Conservation (phyloP, 495 filamentous ascomycete species). For the Aspergillus baeticus region DNA sequence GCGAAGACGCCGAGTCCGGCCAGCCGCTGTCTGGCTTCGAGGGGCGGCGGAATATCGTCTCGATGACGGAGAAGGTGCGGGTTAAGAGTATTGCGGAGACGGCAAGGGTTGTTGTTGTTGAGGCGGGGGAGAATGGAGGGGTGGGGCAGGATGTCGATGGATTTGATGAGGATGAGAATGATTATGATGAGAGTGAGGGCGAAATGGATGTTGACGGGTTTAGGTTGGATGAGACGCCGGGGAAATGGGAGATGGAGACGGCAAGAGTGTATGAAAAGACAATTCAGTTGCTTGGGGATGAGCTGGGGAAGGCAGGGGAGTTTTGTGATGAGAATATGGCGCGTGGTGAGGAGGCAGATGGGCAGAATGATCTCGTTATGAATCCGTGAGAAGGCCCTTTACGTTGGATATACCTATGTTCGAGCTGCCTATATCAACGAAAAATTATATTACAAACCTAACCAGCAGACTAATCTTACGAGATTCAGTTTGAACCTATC, state of each 20-base stretch:
- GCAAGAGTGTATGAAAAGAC: slow-evolving; percentile 77
- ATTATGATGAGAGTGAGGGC: slow-evolving; percentile 33
- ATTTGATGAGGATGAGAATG: slow-evolving; percentile 15
- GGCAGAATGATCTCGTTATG: background rate
- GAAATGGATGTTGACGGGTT: slow-evolving; percentile 25
- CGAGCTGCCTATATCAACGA: too few species aligned
- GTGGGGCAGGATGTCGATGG: slow-evolving; percentile 32
- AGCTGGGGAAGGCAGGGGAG: slow-evolving; percentile 41
- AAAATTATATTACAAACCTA: too few species aligned
- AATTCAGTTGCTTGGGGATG: slow-evolving; percentile 66
- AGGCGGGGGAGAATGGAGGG: slow-evolving; percentile 36
- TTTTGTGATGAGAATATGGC: slow-evolving; percentile 23
- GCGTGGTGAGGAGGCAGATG: slow-evolving; percentile 3
- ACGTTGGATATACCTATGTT: background rate
- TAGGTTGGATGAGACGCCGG: slow-evolving; percentile 23
- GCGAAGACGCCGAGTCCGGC: slow-evolving; percentile 63
- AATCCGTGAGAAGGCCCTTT: background rate
- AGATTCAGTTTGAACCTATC: too few species aligned
- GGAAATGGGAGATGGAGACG: slow-evolving; percentile 62
- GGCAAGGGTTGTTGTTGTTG: slow-evolving; percentile 63
- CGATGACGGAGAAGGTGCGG: slow-evolving; percentile 75
- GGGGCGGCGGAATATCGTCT: slow-evolving; percentile 42
- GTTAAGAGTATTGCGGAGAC: slow-evolving; percentile 74
- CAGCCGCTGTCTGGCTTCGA: slow-evolving; percentile 66
- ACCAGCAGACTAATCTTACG: too few species aligned